Conservation (phyloP, 306 rosid species). For the Oemleria cerasiformis region DNA sequence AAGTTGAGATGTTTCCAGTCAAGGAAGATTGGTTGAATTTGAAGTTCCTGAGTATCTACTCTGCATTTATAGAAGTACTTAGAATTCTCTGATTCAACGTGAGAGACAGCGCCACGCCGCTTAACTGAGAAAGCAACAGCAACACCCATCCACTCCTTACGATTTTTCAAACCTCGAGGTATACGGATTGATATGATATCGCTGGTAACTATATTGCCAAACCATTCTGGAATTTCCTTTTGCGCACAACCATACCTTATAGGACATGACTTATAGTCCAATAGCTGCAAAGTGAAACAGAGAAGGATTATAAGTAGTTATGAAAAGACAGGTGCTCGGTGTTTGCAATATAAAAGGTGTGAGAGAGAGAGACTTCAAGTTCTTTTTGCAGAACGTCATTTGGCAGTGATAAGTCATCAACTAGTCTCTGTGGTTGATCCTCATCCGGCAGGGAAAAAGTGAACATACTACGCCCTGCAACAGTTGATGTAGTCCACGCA, state of each 20-base stretch:
- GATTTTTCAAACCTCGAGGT: not conserved
- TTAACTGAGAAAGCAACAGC: not conserved
- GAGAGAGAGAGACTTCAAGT: not conserved
- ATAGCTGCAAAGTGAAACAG: not conserved
- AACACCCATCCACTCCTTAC: not conserved
- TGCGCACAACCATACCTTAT: not conserved
- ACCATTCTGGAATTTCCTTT: not conserved
- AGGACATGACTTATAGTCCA: not conserved
- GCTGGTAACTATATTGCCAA: not conserved
- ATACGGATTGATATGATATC: not conserved
- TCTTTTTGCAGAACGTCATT: not conserved
- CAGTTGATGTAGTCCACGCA: not conserved
- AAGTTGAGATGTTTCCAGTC: not conserved
- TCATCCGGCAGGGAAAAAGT: not conserved
- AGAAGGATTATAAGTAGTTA: not conserved
- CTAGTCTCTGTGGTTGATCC: not conserved
- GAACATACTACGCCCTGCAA: not conserved
- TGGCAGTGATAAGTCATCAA: not conserved
- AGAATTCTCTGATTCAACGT: not conserved
- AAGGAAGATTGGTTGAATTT: not conserved
- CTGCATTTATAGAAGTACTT: not conserved
- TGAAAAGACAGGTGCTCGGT: not conserved
- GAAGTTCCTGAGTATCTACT: not conserved
- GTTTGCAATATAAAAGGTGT: not conserved
- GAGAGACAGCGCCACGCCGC: not conserved